phyloP scores from a whole-genome alignment of 2,329 filamentous ascomycete genomes.

The Penicillium sp. region DNA sequence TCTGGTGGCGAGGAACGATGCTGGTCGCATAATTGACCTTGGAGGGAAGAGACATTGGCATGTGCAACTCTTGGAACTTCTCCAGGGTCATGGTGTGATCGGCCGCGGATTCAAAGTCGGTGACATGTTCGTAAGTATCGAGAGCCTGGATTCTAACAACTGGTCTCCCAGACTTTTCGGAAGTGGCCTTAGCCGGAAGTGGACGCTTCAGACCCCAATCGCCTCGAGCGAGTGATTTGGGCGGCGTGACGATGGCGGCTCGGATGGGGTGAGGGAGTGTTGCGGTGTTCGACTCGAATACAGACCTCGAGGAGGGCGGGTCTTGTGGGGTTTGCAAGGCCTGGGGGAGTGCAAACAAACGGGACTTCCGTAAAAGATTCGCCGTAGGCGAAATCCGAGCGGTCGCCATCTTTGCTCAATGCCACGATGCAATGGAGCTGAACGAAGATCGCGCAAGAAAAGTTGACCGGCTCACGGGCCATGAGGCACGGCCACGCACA shows the following conservation, averaged over 20 bases:
- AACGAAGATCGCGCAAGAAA: constrained; percentile 29
- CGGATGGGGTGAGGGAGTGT: constrained; percentile 78
- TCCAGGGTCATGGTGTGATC: constrained; percentile 77
- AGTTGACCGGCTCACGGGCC: constrained; percentile 30
- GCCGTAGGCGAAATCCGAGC: constrained; percentile 58
- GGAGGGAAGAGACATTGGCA: constrained; percentile 62
- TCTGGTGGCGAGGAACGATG: constrained; percentile 33
- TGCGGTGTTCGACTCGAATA: constrained; percentile 62
- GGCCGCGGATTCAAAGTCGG: constrained; percentile 79
- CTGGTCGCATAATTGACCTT: constrained; percentile 33
- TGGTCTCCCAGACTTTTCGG: constrained; percentile 66
- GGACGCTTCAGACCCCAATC: constrained; percentile 93
- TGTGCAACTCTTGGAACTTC: constrained; percentile 81
- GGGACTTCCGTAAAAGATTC: constrained; percentile 76
- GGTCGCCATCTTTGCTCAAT: constrained; percentile 42
- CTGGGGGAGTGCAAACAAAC: constrained; percentile 82
- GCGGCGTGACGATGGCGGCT: constrained; percentile 77
- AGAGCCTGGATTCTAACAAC: constrained; percentile 73
- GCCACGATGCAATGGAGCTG: constrained; percentile 20
- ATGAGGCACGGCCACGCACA: constrained; percentile 28
- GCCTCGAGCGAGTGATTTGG: constrained; percentile 69
- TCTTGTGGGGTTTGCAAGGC: constrained; percentile 64
- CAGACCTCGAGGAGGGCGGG: constrained; percentile 50
- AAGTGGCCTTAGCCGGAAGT: constrained; percentile 73
- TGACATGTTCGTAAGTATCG: constrained; percentile 84